Evolutionary conservation across 2,329 filamentous ascomycete species (phyloP), one percentile per base, ranked within the genome.

Genomic region (Calonectria montana): DNA sequence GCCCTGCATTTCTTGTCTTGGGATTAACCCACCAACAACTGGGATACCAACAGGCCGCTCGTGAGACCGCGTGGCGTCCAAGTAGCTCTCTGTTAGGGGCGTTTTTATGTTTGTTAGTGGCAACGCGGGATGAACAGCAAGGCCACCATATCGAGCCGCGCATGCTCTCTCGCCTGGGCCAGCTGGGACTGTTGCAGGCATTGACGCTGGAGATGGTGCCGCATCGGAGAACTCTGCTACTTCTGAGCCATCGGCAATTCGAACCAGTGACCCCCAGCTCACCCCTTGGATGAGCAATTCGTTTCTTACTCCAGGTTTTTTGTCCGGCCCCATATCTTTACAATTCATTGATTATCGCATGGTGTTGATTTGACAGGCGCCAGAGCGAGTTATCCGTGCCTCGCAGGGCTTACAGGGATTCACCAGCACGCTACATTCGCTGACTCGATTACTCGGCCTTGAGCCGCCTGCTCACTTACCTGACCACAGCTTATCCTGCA

Each of bases 401-500:
- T 63, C 29, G 57, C 48, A 57, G 31, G 61, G 55, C 63, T 66
- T 57, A 48, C 55, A 63, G 23, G 67, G 61, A 16, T 39, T 41
- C 53, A n/a, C 31, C 25, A 37, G 27, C 41, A 45, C 37, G 70
- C 65, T 69, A 35, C 65, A 72, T 65, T 64, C 70, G 48, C 63
- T 70, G 53, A 48, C 57, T 67, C 55, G 35, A 39, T 39, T 39
- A 62, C 27, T 48, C 18, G n/a, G 47, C 69, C 57, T 39, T 45
- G 65, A 62, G 41, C 57, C 35, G 35, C 18, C 55, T 53, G 39
- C 37, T 41, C 57, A 43, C 25, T 8, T 59, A 29, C 16, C 47
- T 25, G 50, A 35, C 39, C n/a, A 35, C 53, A 31, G 21, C 53
- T 55, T 62, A 66, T 65, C 67, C 50, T 29, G 48, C 35, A 45